Conservation (phyloP, 1,284 basidiomycete species). For the Ustilago tritici region DNA sequence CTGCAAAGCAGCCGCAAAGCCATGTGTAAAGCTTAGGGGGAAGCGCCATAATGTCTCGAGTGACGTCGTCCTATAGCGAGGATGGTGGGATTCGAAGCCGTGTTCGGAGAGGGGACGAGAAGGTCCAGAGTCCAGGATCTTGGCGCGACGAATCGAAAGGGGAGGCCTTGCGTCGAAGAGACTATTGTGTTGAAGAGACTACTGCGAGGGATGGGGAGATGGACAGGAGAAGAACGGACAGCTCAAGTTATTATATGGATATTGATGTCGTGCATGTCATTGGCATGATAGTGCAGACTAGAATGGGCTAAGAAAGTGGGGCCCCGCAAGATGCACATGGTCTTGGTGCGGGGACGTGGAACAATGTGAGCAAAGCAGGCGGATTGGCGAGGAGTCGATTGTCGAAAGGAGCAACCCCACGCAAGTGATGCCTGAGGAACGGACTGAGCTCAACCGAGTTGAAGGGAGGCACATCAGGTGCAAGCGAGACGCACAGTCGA, state of each 20-base stretch:
- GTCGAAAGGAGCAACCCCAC: too few species aligned
- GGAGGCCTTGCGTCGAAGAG: background rate
- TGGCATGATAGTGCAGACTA: background rate
- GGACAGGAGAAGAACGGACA: background rate
- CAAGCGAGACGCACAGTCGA: background rate
- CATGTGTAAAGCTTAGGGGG: slow-evolving; percentile 66
- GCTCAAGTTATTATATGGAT: slow-evolving; percentile 17
- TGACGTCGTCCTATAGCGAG: background rate
- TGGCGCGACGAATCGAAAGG: background rate
- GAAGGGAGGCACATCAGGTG: background rate
- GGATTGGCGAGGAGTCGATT: background rate
- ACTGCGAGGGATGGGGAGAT: background rate
- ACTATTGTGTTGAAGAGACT: too few species aligned
- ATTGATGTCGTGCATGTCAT: background rate
- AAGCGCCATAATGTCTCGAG: slow-evolving; percentile 56
- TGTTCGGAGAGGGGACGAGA: background rate
- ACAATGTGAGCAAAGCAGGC: background rate
- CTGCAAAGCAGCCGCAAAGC: slow-evolving; percentile 76
- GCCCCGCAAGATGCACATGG: slow-evolving; percentile 25
- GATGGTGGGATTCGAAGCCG: background rate
- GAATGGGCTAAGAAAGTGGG: slow-evolving; percentile 13
- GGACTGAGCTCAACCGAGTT: background rate
- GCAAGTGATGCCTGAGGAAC: background rate
- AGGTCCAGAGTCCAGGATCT: slow-evolving; percentile 4
- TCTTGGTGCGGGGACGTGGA: slow-evolving; percentile 7